Evolutionary conservation across 2,329 filamentous ascomycete genomes (phyloP).

Genomic region (Colletotrichum sp.): DNA sequence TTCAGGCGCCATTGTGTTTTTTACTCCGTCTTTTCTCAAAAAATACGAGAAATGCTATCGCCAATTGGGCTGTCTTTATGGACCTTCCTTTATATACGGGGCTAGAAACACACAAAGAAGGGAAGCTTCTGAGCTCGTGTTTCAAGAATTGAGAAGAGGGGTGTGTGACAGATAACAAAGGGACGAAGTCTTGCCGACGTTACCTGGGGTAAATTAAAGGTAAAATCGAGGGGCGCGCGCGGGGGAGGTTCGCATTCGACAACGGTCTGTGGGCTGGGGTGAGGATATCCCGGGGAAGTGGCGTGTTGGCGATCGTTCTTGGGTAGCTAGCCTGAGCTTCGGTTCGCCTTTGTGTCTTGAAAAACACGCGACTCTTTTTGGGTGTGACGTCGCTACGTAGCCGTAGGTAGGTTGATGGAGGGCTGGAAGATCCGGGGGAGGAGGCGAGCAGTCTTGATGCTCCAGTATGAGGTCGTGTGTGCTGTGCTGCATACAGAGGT

Average conservation of each 20-base stretch:
- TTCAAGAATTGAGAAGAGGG: background rate
- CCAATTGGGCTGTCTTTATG: background rate
- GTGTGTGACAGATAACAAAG: background rate
- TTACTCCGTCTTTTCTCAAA: background rate
- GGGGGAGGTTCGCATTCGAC: background rate
- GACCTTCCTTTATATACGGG: background rate
- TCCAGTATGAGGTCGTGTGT: background rate
- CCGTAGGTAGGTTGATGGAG: background rate
- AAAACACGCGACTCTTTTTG: background rate
- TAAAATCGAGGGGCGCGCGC: background rate
- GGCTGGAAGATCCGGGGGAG: background rate
- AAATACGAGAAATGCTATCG: background rate
- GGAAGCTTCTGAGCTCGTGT: background rate
- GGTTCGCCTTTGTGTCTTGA: background rate
- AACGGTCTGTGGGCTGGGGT: background rate
- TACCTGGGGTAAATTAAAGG: background rate
- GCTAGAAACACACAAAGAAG: background rate
- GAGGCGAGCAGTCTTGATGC: background rate
- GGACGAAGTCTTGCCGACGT: background rate
- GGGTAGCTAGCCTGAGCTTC: background rate
- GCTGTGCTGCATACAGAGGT: background rate
- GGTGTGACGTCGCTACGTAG: background rate
- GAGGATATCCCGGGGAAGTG: conserved; percentile 2
- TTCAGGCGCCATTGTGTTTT: conserved; percentile 19
- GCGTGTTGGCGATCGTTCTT: background rate